Conservation (phyloP, 495 filamentous ascomycete genomes). For the Aspergillus bertholletiae region DNA sequence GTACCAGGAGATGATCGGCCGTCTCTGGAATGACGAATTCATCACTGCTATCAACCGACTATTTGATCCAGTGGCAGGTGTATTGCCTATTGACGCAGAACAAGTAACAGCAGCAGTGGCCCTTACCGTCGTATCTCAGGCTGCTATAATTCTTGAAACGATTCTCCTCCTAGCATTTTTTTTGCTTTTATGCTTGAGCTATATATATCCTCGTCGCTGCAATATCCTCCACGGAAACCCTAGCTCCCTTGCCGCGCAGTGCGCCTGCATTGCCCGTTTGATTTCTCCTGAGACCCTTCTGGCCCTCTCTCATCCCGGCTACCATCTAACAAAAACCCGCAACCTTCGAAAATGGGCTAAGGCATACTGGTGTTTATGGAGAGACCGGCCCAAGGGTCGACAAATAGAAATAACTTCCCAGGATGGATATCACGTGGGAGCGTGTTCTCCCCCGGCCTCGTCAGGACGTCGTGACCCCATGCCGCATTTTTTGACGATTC, state of each 20-base stretch:
- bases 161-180: not conserved
- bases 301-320: slow-evolving; percentile 5
- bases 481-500: slow-evolving; percentile 25
- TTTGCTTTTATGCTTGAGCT: slow-evolving; percentile 2
- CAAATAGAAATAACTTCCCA: slow-evolving; percentile 11
- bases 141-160: slow-evolving; percentile 14
- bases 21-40: slow-evolving; percentile 21
- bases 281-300: slow-evolving; percentile 4
- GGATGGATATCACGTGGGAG: not conserved
- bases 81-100: slow-evolving; percentile 1
- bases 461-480: slow-evolving; percentile 9
- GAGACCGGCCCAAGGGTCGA: not conserved
- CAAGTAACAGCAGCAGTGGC: slow-evolving; percentile 4
- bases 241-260: slow-evolving; percentile 18
- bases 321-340: slow-evolving; percentile 14
- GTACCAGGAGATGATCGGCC: slow-evolving; percentile 6
- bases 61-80: slow-evolving; percentile 12
- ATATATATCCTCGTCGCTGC: slow-evolving; percentile 1
- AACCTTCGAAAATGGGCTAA: slow-evolving; percentile 20
- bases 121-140: slow-evolving; percentile 6
- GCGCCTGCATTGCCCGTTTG: slow-evolving; percentile 9
- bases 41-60: slow-evolving; percentile 14
- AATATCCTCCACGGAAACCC: slow-evolving; percentile 7
- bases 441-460: not conserved
- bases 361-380: slow-evolving; percentile 18